phyloP scores from a whole-genome alignment of 2,329 filamentous ascomycete genomes.

The Westerdykella aurantiaca region DNA sequence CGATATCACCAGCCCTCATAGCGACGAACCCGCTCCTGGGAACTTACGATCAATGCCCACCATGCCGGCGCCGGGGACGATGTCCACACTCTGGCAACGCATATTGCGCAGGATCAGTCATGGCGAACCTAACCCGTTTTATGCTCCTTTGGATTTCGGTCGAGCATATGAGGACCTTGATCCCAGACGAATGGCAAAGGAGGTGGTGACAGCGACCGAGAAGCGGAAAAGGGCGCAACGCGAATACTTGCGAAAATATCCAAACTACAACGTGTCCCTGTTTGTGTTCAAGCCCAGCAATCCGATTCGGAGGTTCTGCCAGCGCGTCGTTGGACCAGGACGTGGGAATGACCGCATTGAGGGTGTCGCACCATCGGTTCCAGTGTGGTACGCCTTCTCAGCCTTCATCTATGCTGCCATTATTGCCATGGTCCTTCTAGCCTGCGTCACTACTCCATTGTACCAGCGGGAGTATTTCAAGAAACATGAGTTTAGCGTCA shows the following conservation, averaged over 20 bases:
- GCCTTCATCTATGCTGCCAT: constrained; percentile 91
- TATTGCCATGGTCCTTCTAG: constrained; percentile 94
- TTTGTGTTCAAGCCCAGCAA: constrained; percentile 80
- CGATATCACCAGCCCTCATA: constrained; percentile 26
- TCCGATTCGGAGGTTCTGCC: constrained; percentile 73
- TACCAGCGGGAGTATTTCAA: constrained; percentile 86
- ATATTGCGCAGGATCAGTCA: constrained; percentile 53
- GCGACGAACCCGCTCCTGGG: constrained; percentile 29
- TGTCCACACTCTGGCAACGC: constrained; percentile 59
- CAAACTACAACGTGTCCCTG: constrained; percentile 86
- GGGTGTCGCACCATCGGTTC: constrained; percentile 80
- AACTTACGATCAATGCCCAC: constrained; percentile 33
- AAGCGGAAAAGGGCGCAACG: constrained; percentile 81
- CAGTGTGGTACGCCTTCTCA: constrained; percentile 88
- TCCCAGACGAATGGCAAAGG: constrained; percentile 79
- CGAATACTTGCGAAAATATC: constrained; percentile 81
- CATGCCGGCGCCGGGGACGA: constrained; percentile 51
- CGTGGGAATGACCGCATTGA: constrained; percentile 82
- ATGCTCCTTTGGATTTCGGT: constrained; percentile 69
- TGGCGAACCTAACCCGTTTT: constrained; percentile 89
- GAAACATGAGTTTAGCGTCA: constrained; percentile 52
- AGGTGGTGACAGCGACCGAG: constrained; percentile 78
- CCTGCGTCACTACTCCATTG: constrained; percentile 87
- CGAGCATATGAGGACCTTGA: constrained; percentile 73
- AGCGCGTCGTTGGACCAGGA: constrained; percentile 84